These are phyloP conservation scores for Ophiostoma pallidulum DNA, from an alignment of 2,329 filamentous ascomycete genomes.

Conservation along the genomic window DNA sequence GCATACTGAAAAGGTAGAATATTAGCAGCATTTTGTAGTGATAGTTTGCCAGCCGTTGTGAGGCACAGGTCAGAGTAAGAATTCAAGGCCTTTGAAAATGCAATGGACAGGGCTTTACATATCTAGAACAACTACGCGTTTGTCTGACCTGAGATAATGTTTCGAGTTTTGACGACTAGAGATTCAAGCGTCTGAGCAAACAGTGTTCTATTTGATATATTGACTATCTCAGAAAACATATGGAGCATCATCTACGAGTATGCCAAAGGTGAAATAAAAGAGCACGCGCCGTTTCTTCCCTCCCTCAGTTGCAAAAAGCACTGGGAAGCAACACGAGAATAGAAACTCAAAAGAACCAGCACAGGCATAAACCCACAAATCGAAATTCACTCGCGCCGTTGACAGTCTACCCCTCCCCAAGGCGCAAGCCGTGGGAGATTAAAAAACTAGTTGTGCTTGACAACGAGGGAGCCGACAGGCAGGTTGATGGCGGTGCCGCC, in stretches of 20 bases:
- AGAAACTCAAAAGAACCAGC: not conserved
- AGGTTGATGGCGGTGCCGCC: slow-evolving; percentile 14
- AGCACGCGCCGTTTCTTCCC: not conserved
- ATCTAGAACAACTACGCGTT: too few relatives aligned
- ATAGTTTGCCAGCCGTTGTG: too few relatives aligned
- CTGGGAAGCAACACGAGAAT: not conserved
- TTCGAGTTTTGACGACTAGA: too few relatives aligned
- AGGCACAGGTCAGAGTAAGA: too few relatives aligned
- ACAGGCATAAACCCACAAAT: not conserved
- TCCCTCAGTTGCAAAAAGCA: not conserved
- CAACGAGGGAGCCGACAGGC: slow-evolving; percentile 12
- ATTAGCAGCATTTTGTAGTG: too few relatives aligned
- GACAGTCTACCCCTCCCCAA: not conserved
- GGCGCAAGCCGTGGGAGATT: not conserved
- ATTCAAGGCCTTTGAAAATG: too few relatives aligned
- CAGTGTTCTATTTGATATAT: slow-evolving; percentile 1
- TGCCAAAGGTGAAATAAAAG: not conserved
- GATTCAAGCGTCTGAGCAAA: slow-evolving; percentile 8
- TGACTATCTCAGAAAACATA: not conserved
- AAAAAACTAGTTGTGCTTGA: slow-evolving; percentile 6
- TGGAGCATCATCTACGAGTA: not conserved
- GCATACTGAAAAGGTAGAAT: too few relatives aligned
- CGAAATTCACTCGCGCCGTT: too few relatives aligned
- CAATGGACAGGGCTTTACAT: too few relatives aligned
- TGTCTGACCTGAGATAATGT: too few relatives aligned